Evolutionary conservation across 495 filamentous ascomycete genomes (phyloP), one percentile per base, ranked within the genome.

Genomic region (Penicillium atrosanguineum): DNA sequence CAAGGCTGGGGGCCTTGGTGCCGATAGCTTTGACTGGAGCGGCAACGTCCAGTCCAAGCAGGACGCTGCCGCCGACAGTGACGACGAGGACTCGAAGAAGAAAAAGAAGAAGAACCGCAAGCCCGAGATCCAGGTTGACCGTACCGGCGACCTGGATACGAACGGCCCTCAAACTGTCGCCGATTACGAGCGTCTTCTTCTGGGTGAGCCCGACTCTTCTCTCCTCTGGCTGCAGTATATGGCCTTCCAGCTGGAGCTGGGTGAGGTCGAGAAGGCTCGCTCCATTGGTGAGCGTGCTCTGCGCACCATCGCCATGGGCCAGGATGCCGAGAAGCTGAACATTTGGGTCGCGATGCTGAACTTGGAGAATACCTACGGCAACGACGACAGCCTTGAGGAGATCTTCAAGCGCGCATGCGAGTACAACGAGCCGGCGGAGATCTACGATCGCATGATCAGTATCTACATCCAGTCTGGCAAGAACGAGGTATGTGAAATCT

Each of bases 331-430:
- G 69, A 96, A 96, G 75, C 72, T 94, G 62, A 96, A 96, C 71
- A 82, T 96, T 54, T 98, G 94, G 94, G 83, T 91, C 56, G 95
- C 90, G 2, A 81, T 93, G 69, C 80, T 98, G 54, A 97, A 98
- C 72, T 78, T 97, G 55, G 94, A 98, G 69, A 91, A 91, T 60
- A 84, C 87, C 4, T 97, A 94, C 61, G 92, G 94, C 47, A 88
- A 77, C 53, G 87, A 92, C 25, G 91, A 94, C 49, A 83, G 81
- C n/a, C 71, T 95, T 3, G 89, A 96, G 29, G 87, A 89, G 28
- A 83, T 89, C 45, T 97, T 98, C 78, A 90, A 88, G 75, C 85
- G 89, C 44, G 94, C 94, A 4, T 96, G 92, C 71, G 88, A 92
- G 62, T 92, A 91, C 74, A 96, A 96, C 60, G 93, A 98, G 60